Percentiles rank a stretch among this genome's conserved stretches.
Conservation (phyloP, 192 early-diverging fungal species). For the Entomortierella lignicola region DNA sequence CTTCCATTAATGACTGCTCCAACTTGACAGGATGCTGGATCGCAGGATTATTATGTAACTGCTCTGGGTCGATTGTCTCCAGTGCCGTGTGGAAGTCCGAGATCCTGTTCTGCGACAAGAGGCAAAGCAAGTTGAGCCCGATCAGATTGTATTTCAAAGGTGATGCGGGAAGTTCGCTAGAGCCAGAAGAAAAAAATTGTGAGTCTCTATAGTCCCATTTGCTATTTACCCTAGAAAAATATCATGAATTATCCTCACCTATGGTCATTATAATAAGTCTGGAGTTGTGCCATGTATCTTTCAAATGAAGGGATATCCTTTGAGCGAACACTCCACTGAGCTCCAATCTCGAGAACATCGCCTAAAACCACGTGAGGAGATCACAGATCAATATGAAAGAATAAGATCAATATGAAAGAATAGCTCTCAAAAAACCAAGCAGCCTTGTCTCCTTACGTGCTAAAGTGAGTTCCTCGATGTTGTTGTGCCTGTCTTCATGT, state of each 20-base stretch:
- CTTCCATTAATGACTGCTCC: slow-evolving; percentile 98
- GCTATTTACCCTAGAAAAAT: neutral
- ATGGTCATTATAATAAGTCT: slow-evolving; percentile 88
- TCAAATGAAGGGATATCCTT: slow-evolving; percentile 96
- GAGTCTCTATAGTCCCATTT: slow-evolving; percentile 69
- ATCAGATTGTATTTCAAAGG: slow-evolving; percentile 88
- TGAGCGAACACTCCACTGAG: slow-evolving; percentile 85
- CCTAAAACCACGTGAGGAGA: slow-evolving; percentile 59
- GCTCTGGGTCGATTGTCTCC: slow-evolving; percentile 87
- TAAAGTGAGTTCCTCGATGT: slow-evolving; percentile 52
- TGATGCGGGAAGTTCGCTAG: slow-evolving; percentile 73
- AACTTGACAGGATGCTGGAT: slow-evolving; percentile 94
- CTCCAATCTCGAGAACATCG: slow-evolving; percentile 90
- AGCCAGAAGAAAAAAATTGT: neutral
- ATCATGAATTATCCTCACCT: slow-evolving; percentile 55
- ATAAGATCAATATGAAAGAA: neutral
- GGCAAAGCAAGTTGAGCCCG: slow-evolving; percentile 92
- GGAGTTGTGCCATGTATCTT: slow-evolving; percentile 93
- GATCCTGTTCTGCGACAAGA: slow-evolving; percentile 93
- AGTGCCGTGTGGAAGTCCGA: slow-evolving; percentile 99
- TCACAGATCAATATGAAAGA: neutral
- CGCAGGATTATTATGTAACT: slow-evolving; percentile 81
- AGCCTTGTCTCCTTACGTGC: slow-evolving; percentile 36
- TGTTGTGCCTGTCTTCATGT: slow-evolving; percentile 53
- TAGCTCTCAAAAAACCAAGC: neutral